Evolutionary conservation across 2,329 filamentous ascomycete species (phyloP).

Genomic region (Ophiocordyceps camponoti-floridani): DNA sequence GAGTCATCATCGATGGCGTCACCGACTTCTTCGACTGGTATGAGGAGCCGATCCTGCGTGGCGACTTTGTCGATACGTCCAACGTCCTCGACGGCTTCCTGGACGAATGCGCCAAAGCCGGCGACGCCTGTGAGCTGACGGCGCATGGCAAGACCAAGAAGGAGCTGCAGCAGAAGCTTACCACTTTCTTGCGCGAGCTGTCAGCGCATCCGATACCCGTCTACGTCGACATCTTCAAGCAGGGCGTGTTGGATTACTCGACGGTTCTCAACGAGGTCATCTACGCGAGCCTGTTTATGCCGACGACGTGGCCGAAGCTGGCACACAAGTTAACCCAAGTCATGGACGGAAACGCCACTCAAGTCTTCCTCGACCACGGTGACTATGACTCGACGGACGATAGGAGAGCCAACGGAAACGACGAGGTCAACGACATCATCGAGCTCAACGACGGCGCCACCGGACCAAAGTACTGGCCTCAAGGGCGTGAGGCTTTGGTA

Average conservation of each 20-base stretch:
- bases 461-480: slow-evolving; percentile 12
- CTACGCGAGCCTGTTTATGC: slow-evolving; percentile 16
- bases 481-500: slow-evolving; percentile 13
- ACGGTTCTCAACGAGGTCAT: slow-evolving; percentile 19
- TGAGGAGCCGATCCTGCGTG: slow-evolving; percentile 6
- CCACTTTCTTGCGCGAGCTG: slow-evolving; percentile 14
- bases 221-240: slow-evolving; percentile 22
- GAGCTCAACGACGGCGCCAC: slow-evolving; percentile 11
- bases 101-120: slow-evolving; percentile 21
- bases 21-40: slow-evolving; percentile 17
- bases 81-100: slow-evolving; percentile 14
- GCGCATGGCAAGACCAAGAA: slow-evolving; percentile 17
- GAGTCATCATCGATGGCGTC: slow-evolving; percentile 19
- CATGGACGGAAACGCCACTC: slow-evolving; percentile 21
- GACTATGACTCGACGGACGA: slow-evolving; percentile 1
- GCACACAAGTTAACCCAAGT: slow-evolving; percentile 16
- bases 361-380: slow-evolving; percentile 17
- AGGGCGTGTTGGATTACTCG: slow-evolving; percentile 19
- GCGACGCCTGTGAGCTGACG: slow-evolving; percentile 23
- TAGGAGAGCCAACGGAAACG: slow-evolving; percentile 2
- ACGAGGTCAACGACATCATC: slow-evolving; percentile 11
- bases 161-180: slow-evolving; percentile 14
- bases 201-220: slow-evolving; percentile 19
- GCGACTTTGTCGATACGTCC: slow-evolving; percentile 12
- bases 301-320: slow-evolving; percentile 16